Evolutionary conservation across 1,139 yeast species (phyloP).

Genomic region (Yamadazyma triangularis): DNA sequence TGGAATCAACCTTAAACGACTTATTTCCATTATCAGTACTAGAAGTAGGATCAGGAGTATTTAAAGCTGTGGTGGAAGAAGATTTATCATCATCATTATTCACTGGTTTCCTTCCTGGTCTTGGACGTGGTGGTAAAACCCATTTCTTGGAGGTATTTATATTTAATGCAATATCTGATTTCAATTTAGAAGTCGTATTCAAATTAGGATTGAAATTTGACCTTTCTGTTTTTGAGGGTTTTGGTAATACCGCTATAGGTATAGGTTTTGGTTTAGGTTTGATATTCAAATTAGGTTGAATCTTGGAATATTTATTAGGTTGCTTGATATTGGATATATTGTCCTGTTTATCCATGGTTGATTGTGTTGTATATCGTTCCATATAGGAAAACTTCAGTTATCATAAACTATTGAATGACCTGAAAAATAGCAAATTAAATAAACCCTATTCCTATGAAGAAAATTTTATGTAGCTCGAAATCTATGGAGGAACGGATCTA

Average conservation of each 20-base stretch:
- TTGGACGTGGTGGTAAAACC: slow-evolving; percentile 64
- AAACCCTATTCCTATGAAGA: too few relatives aligned
- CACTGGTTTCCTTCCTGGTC: slow-evolving; percentile 53
- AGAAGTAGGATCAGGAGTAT: too few relatives aligned
- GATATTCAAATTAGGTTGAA: slow-evolving; percentile 22
- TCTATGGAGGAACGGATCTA: too few relatives aligned
- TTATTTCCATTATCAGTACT: not conserved
- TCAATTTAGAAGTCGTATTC: slow-evolving; percentile 11
- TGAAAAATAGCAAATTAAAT: too few relatives aligned
- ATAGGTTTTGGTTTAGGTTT: slow-evolving; percentile 32
- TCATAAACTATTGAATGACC: too few relatives aligned
- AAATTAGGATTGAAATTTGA: slow-evolving; percentile 6
- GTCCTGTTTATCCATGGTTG: too few relatives aligned
- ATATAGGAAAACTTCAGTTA: too few relatives aligned
- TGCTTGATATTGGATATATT: slow-evolving; percentile 7
- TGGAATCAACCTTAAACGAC: not conserved
- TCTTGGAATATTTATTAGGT: slow-evolving; percentile 26
- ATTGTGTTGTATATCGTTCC: too few relatives aligned
- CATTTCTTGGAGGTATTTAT: slow-evolving; percentile 54
- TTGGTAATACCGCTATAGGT: slow-evolving; percentile 25
- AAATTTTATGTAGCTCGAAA: too few relatives aligned
- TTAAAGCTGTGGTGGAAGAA: not conserved
- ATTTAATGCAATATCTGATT: slow-evolving; percentile 18
- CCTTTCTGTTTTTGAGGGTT: slow-evolving; percentile 11
- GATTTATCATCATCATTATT: slow-evolving; percentile 12